Percentiles rank a stretch among this genome's conserved stretches.
These are phyloP conservation scores for Colletotrichum sp. DNA, from an alignment of 2,329 filamentous ascomycete species.

Conservation along the genomic window DNA sequence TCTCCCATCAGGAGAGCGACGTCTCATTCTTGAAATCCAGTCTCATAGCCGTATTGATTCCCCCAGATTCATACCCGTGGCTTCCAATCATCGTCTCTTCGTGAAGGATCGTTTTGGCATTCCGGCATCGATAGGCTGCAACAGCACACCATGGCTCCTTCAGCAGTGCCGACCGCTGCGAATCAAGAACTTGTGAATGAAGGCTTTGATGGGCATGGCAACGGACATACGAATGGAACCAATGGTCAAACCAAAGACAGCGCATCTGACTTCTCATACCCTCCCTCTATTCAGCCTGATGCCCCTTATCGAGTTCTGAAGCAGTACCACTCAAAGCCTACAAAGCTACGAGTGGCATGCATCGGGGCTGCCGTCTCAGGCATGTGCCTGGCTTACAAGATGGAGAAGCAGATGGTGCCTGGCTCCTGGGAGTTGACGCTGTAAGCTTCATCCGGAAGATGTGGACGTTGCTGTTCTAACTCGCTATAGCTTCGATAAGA, in stretches of 20 bases:
- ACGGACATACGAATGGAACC: background rate
- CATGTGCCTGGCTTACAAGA: conserved; percentile 33
- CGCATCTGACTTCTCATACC: conserved; percentile 28
- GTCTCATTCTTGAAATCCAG: background rate
- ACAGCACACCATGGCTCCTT: background rate
- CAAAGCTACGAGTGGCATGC: conserved; percentile 35
- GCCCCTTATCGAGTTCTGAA: conserved; percentile 31
- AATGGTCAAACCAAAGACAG: conserved; percentile 7
- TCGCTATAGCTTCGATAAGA: conserved; percentile 33
- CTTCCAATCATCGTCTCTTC: background rate
- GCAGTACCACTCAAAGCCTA: conserved; percentile 40
- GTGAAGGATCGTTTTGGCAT: background rate
- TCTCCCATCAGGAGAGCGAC: background rate
- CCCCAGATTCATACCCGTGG: background rate
- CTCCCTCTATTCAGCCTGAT: conserved; percentile 23
- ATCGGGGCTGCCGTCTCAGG: conserved; percentile 34
- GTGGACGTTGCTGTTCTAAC: background rate
- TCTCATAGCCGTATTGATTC: background rate
- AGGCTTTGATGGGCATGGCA: background rate
- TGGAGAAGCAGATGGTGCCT: conserved; percentile 31
- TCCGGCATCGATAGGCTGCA: background rate
- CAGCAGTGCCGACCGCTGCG: background rate
- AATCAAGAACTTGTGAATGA: background rate
- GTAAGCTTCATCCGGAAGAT: background rate
- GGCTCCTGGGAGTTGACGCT: conserved; percentile 33